These are phyloP conservation scores for Umbelopsis sp. DNA, from an alignment of 192 early-diverging fungal species.

Conservation along the genomic window DNA sequence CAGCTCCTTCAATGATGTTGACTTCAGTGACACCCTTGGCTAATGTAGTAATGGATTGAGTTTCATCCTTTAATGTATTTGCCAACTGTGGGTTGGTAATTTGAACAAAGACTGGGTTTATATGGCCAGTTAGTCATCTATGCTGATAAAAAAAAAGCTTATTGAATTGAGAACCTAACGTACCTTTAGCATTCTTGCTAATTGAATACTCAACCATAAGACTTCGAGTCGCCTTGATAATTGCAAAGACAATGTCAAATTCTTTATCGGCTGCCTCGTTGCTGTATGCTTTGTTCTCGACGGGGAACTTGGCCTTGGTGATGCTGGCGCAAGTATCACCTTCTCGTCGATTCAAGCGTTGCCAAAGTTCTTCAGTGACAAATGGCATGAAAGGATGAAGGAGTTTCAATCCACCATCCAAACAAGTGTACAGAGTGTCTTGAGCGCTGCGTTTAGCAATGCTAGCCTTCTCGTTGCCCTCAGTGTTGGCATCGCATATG, in stretches of 20 bases:
- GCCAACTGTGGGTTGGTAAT: conserved; percentile 45
- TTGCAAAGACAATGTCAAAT: conserved; percentile 79
- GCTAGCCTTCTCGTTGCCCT: conserved; percentile 47
- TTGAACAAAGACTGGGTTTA: conserved; percentile 60
- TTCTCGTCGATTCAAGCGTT: conserved; percentile 85
- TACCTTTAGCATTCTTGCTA: conserved; percentile 65
- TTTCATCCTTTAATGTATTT: conserved; percentile 60
- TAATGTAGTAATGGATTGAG: conserved; percentile 67
- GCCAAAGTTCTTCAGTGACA: conserved; percentile 98
- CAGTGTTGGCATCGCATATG: conserved; percentile 70
- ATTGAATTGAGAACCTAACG: conserved; percentile 12
- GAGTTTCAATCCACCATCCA: conserved; percentile 88
- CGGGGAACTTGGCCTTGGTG: conserved; percentile 69
- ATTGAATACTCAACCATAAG: conserved; percentile 81
- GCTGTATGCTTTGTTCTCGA: conserved; percentile 54
- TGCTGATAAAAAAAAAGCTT: background rate
- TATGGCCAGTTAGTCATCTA: conserved; percentile 18
- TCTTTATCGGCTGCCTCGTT: conserved; percentile 71
- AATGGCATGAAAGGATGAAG: conserved; percentile 99
- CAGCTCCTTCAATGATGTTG: conserved; percentile 54
- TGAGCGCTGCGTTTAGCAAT: conserved; percentile 62
- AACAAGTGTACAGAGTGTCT: conserved; percentile 93
- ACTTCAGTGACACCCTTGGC: conserved; percentile 75
- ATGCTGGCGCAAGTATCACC: conserved; percentile 72
- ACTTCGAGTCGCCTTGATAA: conserved; percentile 77